Conservation (phyloP, 2,329 filamentous ascomycete species). For the Proliferodiscus dingleyae region DNA sequence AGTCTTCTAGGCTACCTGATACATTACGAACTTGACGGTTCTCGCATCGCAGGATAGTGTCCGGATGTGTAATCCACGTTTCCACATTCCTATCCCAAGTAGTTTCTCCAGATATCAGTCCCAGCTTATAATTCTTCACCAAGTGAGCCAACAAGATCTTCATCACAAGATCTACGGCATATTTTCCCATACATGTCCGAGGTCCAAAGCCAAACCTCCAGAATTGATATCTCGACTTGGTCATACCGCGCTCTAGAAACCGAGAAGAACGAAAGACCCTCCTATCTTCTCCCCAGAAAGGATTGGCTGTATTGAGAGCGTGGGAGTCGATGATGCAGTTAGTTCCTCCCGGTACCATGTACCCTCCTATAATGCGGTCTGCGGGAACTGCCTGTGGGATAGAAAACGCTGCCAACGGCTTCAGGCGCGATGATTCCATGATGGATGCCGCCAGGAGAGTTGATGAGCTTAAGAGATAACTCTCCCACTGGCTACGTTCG, state of each 20-base stretch:
- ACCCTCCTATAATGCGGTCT: constrained; percentile 32
- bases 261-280: constrained; percentile 33
- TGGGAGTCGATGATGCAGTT: constrained; percentile 40
- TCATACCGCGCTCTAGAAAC: constrained; percentile 20
- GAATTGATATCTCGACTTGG: constrained; percentile 33
- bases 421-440: constrained; percentile 32
- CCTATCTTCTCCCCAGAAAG: constrained; percentile 36
- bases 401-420: constrained; percentile 32
- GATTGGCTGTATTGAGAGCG: constrained; percentile 38
- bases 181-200: constrained; percentile 39
- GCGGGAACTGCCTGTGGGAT: constrained; percentile 38
- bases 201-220: constrained; percentile 45
- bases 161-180: constrained; percentile 36
- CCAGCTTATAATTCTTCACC: constrained; percentile 2
- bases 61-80: background rate
- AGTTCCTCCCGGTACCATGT: constrained; percentile 34
- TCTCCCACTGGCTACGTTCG: no score
- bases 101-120: background rate
- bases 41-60: background rate
- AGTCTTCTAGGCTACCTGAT: no score
- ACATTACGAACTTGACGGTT: constrained; percentile 9
- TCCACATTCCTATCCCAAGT: background rate
- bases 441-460: constrained; percentile 34
- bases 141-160: constrained; percentile 11
- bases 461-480: constrained; percentile 24